phyloP scores from a whole-genome alignment of 2,329 filamentous ascomycete species.

The Coniochaeta sp. region DNA sequence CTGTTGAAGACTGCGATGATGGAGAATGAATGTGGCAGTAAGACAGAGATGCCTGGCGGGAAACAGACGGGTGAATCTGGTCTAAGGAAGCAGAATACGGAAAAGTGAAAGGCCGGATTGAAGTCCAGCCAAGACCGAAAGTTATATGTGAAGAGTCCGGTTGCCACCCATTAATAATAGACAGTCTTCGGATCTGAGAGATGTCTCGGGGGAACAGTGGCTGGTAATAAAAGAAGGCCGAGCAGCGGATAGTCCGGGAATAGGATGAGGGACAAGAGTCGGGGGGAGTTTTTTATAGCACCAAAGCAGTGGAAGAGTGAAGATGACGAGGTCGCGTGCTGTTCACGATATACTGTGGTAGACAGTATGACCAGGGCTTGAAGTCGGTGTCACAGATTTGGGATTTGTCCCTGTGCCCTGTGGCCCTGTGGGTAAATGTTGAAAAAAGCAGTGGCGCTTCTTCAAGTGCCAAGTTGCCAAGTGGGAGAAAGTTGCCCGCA shows the following conservation, averaged over 20 bases:
- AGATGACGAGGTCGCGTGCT: neutral
- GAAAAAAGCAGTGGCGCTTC: neutral
- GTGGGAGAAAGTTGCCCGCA: neutral
- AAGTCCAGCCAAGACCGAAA: neutral
- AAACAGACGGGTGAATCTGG: neutral
- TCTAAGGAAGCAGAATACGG: neutral
- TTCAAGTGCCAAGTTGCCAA: neutral
- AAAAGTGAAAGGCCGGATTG: neutral
- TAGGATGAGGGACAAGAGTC: neutral
- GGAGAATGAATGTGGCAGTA: neutral
- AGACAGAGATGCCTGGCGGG: neutral
- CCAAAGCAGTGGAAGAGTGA: neutral
- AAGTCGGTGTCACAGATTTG: neutral
- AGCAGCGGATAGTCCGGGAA: neutral
- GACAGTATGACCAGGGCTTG: neutral
- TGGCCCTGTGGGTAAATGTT: neutral
- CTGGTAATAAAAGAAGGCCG: neutral
- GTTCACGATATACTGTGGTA: neutral
- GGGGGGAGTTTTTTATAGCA: neutral
- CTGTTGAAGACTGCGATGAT: neutral
- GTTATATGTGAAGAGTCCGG: neutral
- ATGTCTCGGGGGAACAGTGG: neutral
- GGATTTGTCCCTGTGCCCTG: neutral
- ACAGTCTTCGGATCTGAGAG: neutral
- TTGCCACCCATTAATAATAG: slow-evolving; percentile 1